Evolutionary conservation across 805 yeast species (phyloP), one percentile per base, ranked within the genome.

Genomic region (Cyberlindnera maritima): DNA sequence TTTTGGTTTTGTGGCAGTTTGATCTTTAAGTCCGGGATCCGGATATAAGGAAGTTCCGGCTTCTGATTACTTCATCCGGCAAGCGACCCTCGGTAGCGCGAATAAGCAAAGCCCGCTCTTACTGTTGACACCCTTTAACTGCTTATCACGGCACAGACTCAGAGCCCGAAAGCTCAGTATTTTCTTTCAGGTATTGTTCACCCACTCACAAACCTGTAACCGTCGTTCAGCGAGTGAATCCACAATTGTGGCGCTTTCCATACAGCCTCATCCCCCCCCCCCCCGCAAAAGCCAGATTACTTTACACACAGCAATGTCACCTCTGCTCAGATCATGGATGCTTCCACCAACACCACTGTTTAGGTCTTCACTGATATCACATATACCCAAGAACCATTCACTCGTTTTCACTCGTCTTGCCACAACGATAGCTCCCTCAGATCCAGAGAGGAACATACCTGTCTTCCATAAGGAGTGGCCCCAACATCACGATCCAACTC

Each of bases 381-480:
- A 18, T 12, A 20, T 3, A 35, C n/a, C 6, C 14, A 28, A 28
- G 15, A 14, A 21, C 18, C 9, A 17, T 21, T n/a, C 11, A 9
- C n/a, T 23, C 4, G n/a, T 4, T 4, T 36, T 21, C 18, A 23
- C 3, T 4, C 39, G 39, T n/a, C 14, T 14, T 17, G 21, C 33
- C 15, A 37, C 40, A 6, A 37, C 19, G 6, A 15, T 17, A 4
- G 34, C 43, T 8, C n/a, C 37, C 13, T 10, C 21, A 19, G 39
- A 36, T 4, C 31, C 31, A 7, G 10, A 36, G 3, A 19, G n/a
- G 32, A 18, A 33, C 11, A 36, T 28, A 7, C 56, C 51, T 13
- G 43, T 51, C 21, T 49, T 40, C 34, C 60, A 63, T 35, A 50
- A 45, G 26, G 60, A 61, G 20, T 85, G 90, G 91, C 96, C 96